These are phyloP conservation scores for Cladophialophora chaetospira DNA, from an alignment of 2,329 filamentous ascomycete species.

Conservation along the genomic window DNA sequence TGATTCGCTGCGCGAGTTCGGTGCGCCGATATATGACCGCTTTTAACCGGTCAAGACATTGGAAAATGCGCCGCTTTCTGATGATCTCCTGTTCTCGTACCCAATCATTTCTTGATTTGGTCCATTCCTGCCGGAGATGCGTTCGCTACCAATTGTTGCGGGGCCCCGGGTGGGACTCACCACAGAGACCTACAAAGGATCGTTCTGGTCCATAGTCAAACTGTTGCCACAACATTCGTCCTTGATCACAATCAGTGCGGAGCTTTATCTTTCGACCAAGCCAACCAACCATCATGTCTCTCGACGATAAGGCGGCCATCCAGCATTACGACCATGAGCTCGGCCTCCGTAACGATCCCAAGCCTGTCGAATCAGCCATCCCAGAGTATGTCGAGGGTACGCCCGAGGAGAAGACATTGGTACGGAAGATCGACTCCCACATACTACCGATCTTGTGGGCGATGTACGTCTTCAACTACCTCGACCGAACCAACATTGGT, in stretches of 20 bases:
- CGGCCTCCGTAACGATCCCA: slow-evolving; percentile 1
- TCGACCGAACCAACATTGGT: slow-evolving; percentile 48
- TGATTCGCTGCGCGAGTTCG: too few species aligned
- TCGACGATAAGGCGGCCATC: slow-evolving; percentile 9
- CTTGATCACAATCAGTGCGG: not conserved
- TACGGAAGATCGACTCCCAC: slow-evolving; percentile 52
- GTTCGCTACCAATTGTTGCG: slow-evolving; percentile 3
- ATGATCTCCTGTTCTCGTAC: too few species aligned
- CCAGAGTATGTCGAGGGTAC: slow-evolving; percentile 37
- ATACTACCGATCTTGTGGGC: slow-evolving; percentile 51
- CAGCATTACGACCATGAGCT: slow-evolving; percentile 17
- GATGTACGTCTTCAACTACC: slow-evolving; percentile 42
- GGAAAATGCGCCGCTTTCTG: slow-evolving; percentile 4
- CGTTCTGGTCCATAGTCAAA: not conserved
- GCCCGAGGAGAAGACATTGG: slow-evolving; percentile 48
- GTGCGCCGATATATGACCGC: slow-evolving; percentile 4
- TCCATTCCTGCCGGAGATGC: not conserved
- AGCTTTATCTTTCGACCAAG: not conserved
- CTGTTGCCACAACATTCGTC: not conserved
- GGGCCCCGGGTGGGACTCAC: slow-evolving; percentile 2
- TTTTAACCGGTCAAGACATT: not conserved
- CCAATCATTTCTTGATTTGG: not conserved
- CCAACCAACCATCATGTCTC: slow-evolving; percentile 8
- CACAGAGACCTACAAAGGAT: slow-evolving; percentile 14
- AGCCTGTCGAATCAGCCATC: slow-evolving; percentile 11